phyloP scores from a whole-genome alignment of 2,329 filamentous ascomycete species.

The Colletotrichum liaoningense region DNA sequence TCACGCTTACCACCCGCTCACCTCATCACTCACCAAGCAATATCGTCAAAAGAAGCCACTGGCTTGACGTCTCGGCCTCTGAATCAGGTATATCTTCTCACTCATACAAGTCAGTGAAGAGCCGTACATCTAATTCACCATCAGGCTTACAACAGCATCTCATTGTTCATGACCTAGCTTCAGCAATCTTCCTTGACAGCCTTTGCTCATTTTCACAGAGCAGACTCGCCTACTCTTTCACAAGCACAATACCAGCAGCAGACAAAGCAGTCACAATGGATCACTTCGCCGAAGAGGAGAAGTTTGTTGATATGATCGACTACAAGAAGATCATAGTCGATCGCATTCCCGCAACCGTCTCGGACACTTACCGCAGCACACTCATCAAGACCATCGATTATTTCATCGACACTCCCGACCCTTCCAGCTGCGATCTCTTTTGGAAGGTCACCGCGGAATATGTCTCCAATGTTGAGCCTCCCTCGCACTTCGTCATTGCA shows the following conservation, averaged over 20 bases:
- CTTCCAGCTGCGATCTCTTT: neutral
- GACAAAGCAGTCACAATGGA: neutral
- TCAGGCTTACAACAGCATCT: neutral
- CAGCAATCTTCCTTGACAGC: neutral
- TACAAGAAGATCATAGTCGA: neutral
- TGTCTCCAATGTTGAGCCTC: slow-evolving; percentile 8
- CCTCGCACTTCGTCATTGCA: slow-evolving; percentile 12
- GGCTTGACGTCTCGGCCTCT: neutral
- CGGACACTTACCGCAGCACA: neutral
- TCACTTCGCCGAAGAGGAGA: neutral
- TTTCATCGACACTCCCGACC: neutral
- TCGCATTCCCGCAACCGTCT: slow-evolving; percentile 14
- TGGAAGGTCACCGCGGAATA: slow-evolving; percentile 14
- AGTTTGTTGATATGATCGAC: neutral
- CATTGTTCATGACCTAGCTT: neutral
- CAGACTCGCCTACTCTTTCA: too few relatives aligned
- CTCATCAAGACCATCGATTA: slow-evolving; percentile 8
- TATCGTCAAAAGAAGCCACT: neutral
- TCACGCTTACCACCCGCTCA: neutral
- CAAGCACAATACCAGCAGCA: neutral
- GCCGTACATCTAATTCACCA: too few relatives aligned
- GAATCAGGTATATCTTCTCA: neutral
- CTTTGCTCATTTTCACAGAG: neutral
- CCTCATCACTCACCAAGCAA: neutral
- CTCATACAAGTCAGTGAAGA: neutral